A percentile compares a stretch with the other conserved stretches of the same genome.
These are phyloP conservation scores for Eucalyptus tenuipes DNA, from an alignment of 345 rosid species.

Conservation along the genomic window DNA sequence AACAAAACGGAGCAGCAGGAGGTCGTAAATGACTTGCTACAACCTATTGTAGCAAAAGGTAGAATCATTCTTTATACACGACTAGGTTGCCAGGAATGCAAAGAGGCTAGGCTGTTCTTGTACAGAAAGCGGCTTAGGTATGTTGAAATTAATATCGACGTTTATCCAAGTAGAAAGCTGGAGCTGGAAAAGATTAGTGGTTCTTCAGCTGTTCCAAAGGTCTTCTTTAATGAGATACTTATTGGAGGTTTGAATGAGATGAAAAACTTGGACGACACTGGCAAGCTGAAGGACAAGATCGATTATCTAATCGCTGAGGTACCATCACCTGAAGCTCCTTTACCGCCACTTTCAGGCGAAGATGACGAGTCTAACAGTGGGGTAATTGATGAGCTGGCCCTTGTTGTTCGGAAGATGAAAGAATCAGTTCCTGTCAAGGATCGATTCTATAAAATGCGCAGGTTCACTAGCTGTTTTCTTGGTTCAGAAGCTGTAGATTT, in stretches of 20 bases:
- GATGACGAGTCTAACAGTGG: conserved; percentile 58
- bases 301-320: conserved; percentile 36
- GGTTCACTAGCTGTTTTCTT: conserved; percentile 56
- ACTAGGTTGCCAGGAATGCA: conserved; percentile 56
- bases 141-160: conserved; percentile 67
- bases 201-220: conserved; percentile 59
- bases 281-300: conserved; percentile 63
- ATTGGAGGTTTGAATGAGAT: conserved; percentile 60
- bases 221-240: conserved; percentile 57
- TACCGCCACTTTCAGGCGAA: conserved; percentile 86
- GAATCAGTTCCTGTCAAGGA: conserved; percentile 49
- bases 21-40: conserved; percentile 9
- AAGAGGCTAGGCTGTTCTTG: conserved; percentile 46
- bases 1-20: conserved; percentile 14
- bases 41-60: conserved; percentile 49
- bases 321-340: conserved; percentile 56
- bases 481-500: conserved; percentile 81
- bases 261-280: conserved; percentile 44
- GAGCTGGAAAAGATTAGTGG: conserved; percentile 64
- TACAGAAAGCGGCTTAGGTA: conserved; percentile 53
- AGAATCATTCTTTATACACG: conserved; percentile 57
- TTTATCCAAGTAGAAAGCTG: conserved; percentile 56
- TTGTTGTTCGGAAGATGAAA: conserved; percentile 75
- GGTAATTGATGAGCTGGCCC: conserved; percentile 63
- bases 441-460: conserved; percentile 61